Evolutionary conservation across 2,329 filamentous ascomycete genomes (phyloP).

Genomic region (Exophiala bonariae): DNA sequence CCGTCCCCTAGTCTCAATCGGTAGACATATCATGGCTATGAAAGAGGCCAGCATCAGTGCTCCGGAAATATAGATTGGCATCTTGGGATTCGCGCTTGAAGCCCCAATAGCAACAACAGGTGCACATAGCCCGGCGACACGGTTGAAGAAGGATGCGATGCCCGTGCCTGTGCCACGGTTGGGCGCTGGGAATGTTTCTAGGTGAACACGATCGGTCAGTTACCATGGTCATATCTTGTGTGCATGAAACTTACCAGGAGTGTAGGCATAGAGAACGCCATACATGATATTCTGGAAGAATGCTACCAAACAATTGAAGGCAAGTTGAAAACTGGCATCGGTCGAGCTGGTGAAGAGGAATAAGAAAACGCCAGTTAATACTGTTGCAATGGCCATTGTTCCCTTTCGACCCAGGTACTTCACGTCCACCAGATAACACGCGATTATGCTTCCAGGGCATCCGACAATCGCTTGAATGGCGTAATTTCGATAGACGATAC

Average conservation of each 20-base stretch:
- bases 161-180: conserved; percentile 78
- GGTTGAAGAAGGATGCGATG: conserved; percentile 70
- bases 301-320: conserved; percentile 77
- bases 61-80: conserved; percentile 47
- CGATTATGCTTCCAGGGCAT: conserved; percentile 70
- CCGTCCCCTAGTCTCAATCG: conserved; percentile 48
- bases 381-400: conserved; percentile 63
- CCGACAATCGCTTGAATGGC: conserved; percentile 72
- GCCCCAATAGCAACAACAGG: conserved; percentile 37
- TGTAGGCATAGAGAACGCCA: conserved; percentile 73
- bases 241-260: conserved; percentile 51
- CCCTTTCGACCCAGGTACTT: conserved; percentile 70
- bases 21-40: conserved; percentile 45
- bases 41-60: conserved; percentile 46
- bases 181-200: conserved; percentile 75
- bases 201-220: conserved; percentile 33
- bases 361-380: conserved; percentile 70
- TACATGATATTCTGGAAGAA: conserved; percentile 76
- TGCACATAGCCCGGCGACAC: conserved; percentile 78
- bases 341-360: conserved; percentile 68
- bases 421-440: conserved; percentile 69
- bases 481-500: conserved; percentile 76
- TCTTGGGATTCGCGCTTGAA: conserved; percentile 37
- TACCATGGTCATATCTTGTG: too few relatives aligned
- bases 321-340: conserved; percentile 62